Evolutionary conservation across 2,329 filamentous ascomycete genomes (phyloP), one percentile per base, ranked within the genome.

Genomic region (Iodosphaeria phyllophila): DNA sequence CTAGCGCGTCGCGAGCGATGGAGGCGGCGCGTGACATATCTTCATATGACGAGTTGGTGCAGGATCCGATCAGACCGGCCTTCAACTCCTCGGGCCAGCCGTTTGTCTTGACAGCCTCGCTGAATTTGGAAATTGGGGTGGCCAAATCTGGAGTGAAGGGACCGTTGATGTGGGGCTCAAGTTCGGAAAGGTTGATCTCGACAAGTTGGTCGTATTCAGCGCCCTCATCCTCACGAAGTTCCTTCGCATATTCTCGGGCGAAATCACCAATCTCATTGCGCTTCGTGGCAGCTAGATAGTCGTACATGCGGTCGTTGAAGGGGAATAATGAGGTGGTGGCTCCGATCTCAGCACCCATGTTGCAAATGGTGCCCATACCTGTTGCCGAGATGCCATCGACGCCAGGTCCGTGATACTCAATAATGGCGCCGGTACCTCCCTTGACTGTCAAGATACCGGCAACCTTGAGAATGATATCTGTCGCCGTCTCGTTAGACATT

Each of bases 141-240:
- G 83, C 84, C 57, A 98, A 65, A 70, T 98, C 89, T 32, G 89
- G 89, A 15, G 89, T 98, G 70, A 95, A 95, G 36, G 89, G 89
- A 37, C 89, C 89, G 63, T 98, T 98, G 62, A 98, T 83, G 52
- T 95, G 82, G 38, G 89, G 89, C 64, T 98, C 89, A 24, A 98
- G 75, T 55, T 86, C 78, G 30, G 70, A 76, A 28, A 98, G 70
- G 64, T 98, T 86, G 58, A 98, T 80, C 59, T 93, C 86, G 44
- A 95, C 82, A 38, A 93, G 55, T 58, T 95, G 68, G 53, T 98
- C 89, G 54, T 95, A 98, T 56, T 95, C 74, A 38, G 80, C 79
- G 39, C 82, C 82, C 56, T 91, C 64, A 40, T 98, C 89, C 47
- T 79, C 74, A 31, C 68, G 70, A 35, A 98, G 77, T 43, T 92